phyloP scores from a whole-genome alignment of 108 stramenopile species.

The Mayamaea pseudoterrestris region DNA sequence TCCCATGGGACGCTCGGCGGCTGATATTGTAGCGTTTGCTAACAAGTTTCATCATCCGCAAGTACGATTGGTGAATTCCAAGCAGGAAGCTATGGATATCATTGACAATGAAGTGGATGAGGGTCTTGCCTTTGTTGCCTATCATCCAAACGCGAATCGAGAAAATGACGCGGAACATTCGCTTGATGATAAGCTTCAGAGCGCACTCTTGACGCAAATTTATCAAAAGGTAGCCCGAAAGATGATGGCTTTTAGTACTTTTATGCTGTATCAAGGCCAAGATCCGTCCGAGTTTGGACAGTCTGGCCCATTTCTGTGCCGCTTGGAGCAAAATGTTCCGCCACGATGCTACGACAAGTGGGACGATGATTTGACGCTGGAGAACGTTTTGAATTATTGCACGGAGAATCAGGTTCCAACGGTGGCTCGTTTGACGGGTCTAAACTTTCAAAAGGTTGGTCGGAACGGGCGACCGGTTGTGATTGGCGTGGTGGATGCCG shows the following conservation, averaged over 20 bases:
- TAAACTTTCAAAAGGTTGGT: constrained; percentile 63
- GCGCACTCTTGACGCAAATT: constrained; percentile 34
- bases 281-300: background rate
- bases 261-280: constrained; percentile 28
- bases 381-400: constrained; percentile 32
- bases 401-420: constrained; percentile 43
- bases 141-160: constrained; percentile 26
- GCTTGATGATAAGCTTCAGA: constrained; percentile 22
- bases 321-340: constrained; percentile 2
- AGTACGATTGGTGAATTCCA: constrained; percentile 25
- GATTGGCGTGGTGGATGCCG: constrained; percentile 50
- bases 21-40: constrained; percentile 53
- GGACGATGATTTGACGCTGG: background rate
- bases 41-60: constrained; percentile 48
- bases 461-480: constrained; percentile 51
- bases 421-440: constrained; percentile 38
- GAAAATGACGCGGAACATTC: constrained; percentile 4
- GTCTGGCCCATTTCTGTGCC: constrained; percentile 5
- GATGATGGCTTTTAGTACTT: constrained; percentile 44
- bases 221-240: constrained; percentile 64
- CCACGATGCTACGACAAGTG: background rate
- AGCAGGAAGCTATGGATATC: constrained; percentile 30
- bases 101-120: constrained; percentile 9
- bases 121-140: constrained; percentile 50
- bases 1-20: constrained; percentile 41